These are phyloP conservation scores for Fusarium sp. DNA, from an alignment of 2,329 filamentous ascomycete species.

Conservation along the genomic window DNA sequence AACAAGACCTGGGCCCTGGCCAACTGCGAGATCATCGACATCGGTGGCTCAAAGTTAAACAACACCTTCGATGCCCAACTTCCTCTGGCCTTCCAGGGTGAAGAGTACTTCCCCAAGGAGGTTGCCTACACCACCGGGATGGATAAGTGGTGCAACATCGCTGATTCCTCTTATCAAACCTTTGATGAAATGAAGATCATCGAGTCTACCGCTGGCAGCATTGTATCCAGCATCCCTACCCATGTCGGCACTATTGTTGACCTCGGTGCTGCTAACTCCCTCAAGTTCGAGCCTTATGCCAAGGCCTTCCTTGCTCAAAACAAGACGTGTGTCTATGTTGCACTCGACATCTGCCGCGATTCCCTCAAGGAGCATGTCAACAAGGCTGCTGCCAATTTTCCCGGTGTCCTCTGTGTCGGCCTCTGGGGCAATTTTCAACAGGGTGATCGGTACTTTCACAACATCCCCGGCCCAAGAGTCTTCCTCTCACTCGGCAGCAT, in stretches of 20 bases:
- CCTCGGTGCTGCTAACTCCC: constrained; percentile 41
- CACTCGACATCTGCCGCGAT: constrained; percentile 27
- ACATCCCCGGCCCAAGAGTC: constrained; percentile 11
- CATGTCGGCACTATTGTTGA: constrained; percentile 30
- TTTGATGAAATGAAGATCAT: constrained; percentile 36
- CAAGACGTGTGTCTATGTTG: constrained; percentile 33
- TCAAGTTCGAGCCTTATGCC: constrained; percentile 42
- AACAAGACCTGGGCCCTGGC: neutral
- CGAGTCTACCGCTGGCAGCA: constrained; percentile 18
- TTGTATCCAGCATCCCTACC: constrained; percentile 28
- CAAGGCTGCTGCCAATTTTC: constrained; percentile 27
- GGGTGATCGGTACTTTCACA: constrained; percentile 27
- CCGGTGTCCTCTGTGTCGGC: constrained; percentile 17
- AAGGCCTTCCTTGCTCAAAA: constrained; percentile 29
- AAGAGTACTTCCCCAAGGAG: constrained; percentile 45
- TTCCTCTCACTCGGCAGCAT: constrained; percentile 39
- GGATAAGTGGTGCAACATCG: constrained; percentile 37
- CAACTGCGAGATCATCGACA: constrained; percentile 28
- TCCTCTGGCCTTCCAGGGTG: constrained; percentile 8
- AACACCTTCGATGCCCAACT: constrained; percentile 27
- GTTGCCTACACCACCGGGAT: constrained; percentile 42
- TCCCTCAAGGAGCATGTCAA: constrained; percentile 30
- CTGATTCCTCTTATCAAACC: constrained; percentile 41
- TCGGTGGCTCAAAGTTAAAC: constrained; percentile 36
- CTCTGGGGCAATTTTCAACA: constrained; percentile 44